These are phyloP conservation scores for Gynandropsis gynandra DNA, from an alignment of 345 rosid genomes.

Conservation along the genomic window DNA sequence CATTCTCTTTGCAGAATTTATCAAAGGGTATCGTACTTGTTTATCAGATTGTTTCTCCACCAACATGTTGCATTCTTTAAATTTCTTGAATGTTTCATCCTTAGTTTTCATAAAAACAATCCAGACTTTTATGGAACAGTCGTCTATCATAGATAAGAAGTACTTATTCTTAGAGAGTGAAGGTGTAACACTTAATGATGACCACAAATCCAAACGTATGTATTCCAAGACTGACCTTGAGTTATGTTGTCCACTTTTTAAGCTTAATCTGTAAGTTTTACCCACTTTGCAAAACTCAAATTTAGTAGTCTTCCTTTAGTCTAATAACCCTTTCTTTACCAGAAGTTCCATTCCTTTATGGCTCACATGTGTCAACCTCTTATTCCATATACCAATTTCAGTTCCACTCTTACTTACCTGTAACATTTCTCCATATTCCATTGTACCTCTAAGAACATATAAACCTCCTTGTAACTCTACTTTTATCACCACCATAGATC, in stretches of 20 bases:
- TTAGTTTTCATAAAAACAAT: background rate
- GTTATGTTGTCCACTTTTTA: background rate
- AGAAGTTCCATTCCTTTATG: too few species aligned
- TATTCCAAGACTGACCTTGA: background rate
- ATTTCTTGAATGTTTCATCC: background rate
- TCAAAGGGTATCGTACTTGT: background rate
- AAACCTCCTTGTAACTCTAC: too few species aligned
- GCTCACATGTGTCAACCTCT: too few species aligned
- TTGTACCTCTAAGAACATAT: too few species aligned
- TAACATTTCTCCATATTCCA: too few species aligned
- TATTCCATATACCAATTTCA: too few species aligned
- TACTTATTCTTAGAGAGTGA: background rate
- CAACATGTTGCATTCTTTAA: background rate
- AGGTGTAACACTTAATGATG: background rate
- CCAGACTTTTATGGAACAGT: background rate
- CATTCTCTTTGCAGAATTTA: background rate
- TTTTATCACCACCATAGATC: too few species aligned
- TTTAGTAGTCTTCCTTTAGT: too few species aligned
- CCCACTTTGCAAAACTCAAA: background rate
- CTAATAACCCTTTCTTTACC: too few species aligned
- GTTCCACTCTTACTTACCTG: too few species aligned
- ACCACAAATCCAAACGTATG: background rate
- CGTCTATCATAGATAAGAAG: background rate
- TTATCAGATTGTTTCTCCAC: background rate
- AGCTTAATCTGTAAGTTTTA: background rate